phyloP scores from a whole-genome alignment of 1,284 basidiomycete species.

The Phylloporus sp. region DNA sequence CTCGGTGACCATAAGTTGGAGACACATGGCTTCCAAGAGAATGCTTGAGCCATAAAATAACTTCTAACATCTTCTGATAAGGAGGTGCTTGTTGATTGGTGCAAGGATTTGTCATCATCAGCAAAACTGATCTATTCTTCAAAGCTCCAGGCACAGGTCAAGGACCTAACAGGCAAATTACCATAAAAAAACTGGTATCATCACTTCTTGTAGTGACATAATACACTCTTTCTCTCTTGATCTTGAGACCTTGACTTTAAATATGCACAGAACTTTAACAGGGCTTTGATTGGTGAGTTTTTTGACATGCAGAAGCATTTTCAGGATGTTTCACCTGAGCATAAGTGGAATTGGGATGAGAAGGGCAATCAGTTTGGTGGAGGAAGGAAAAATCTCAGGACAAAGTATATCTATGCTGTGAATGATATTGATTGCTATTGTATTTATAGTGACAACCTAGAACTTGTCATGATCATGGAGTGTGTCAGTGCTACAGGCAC shows the following conservation, averaged over 20 bases:
- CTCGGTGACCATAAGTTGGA: too few species aligned
- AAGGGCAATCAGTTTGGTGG: not conserved
- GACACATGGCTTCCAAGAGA: too few species aligned
- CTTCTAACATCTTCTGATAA: too few species aligned
- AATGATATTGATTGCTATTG: not conserved
- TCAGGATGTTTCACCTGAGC: not conserved
- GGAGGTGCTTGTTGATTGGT: not conserved
- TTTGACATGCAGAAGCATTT: not conserved
- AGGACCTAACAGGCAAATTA: not conserved
- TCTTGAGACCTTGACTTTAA: not conserved
- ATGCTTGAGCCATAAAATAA: too few species aligned
- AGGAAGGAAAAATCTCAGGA: not conserved
- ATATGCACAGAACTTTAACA: not conserved
- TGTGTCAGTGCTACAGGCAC: not conserved
- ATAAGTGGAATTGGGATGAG: not conserved
- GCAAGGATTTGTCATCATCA: not conserved
- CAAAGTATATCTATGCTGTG: not conserved
- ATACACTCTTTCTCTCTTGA: not conserved
- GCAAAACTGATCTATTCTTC: not conserved
- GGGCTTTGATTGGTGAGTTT: not conserved
- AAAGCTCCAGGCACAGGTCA: not conserved
- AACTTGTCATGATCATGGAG: not conserved
- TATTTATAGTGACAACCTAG: constrained; percentile 1
- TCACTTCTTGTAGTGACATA: not conserved
- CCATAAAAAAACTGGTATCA: not conserved